These are phyloP conservation scores for Esteya vermicola DNA, from an alignment of 2,329 filamentous ascomycete genomes.

Conservation along the genomic window DNA sequence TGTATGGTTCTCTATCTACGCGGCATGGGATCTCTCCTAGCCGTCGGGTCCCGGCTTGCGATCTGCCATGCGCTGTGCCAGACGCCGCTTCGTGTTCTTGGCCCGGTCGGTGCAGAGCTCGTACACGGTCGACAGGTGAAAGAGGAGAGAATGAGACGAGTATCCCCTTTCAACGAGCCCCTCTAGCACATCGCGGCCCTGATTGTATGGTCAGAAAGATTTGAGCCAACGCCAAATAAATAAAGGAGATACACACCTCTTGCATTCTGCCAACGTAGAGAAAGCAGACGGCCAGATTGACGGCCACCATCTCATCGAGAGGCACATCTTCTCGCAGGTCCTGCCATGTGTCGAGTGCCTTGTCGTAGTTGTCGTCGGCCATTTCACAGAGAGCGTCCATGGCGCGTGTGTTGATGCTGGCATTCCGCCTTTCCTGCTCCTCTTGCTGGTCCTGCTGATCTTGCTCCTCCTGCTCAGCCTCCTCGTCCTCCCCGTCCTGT, in stretches of 20 bases:
- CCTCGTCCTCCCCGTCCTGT: too few species aligned
- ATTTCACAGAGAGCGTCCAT: conserved; percentile 60
- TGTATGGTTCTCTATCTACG: too few species aligned
- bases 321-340: conserved; percentile 24
- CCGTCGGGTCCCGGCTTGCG: conserved; percentile 31
- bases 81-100: conserved; percentile 49
- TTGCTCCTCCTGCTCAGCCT: too few species aligned
- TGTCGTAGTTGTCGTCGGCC: conserved; percentile 59
- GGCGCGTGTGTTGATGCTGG: conserved; percentile 26
- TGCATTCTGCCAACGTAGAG: conserved; percentile 68
- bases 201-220: background rate
- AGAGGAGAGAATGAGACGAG: conserved; percentile 66
- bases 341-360: conserved; percentile 50
- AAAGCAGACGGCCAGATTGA: conserved; percentile 74
- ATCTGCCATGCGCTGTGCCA: conserved; percentile 56
- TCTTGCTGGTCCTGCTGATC: too few species aligned
- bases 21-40: background rate
- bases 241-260: conserved; percentile 34
- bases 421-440: too few species aligned
- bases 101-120: conserved; percentile 77
- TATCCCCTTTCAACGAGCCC: conserved; percentile 45
- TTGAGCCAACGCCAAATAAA: too few species aligned
- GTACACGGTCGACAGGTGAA: conserved; percentile 84
- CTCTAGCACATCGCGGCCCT: conserved; percentile 56
- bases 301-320: conserved; percentile 54